Percentiles rank a stretch among this genome's conserved stretches.
Evolutionary conservation across 1,284 basidiomycete species (phyloP).

Genomic region (Abortiporus biennis): DNA sequence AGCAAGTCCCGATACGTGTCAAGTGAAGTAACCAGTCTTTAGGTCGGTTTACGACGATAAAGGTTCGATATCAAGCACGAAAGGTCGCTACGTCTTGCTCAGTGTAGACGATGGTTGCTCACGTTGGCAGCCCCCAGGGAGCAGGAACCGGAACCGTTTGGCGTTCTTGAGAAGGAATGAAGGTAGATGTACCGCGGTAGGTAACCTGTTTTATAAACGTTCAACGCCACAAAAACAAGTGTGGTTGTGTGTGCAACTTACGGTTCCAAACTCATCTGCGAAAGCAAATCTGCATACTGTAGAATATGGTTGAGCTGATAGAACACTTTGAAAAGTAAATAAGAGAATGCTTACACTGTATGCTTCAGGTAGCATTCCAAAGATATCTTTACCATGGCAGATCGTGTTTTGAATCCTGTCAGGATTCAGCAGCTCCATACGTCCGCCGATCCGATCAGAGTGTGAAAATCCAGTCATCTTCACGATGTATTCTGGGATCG

Average conservation of each 20-base stretch:
- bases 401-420: constrained; percentile 52
- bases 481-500: constrained; percentile 49
- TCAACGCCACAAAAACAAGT: background rate
- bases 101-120: too few relatives aligned
- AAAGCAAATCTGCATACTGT: constrained; percentile 49
- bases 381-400: constrained; percentile 59
- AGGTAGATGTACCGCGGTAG: constrained; percentile 49
- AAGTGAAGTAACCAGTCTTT: too few relatives aligned
- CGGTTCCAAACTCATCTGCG: constrained; percentile 45
- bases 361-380: constrained; percentile 62
- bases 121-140: constrained; percentile 48
- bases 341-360: too few relatives aligned
- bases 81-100: too few relatives aligned
- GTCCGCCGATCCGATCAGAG: constrained; percentile 56
- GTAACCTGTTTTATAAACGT: constrained; percentile 30
- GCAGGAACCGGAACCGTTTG: constrained; percentile 45
- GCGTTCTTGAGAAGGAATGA: constrained; percentile 45
- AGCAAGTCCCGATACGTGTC: too few relatives aligned
- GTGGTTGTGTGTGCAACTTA: constrained; percentile 23
- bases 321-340: too few relatives aligned
- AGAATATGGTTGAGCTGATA: too few relatives aligned
- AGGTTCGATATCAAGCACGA: too few relatives aligned
- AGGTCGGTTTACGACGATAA: too few relatives aligned
- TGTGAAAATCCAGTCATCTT: constrained; percentile 66
- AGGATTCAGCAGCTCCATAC: constrained; percentile 39